Percentiles rank a stretch among this genome's conserved stretches.
Conservation (phyloP, 83 land plant genomes). For the Thuja plicata region DNA sequence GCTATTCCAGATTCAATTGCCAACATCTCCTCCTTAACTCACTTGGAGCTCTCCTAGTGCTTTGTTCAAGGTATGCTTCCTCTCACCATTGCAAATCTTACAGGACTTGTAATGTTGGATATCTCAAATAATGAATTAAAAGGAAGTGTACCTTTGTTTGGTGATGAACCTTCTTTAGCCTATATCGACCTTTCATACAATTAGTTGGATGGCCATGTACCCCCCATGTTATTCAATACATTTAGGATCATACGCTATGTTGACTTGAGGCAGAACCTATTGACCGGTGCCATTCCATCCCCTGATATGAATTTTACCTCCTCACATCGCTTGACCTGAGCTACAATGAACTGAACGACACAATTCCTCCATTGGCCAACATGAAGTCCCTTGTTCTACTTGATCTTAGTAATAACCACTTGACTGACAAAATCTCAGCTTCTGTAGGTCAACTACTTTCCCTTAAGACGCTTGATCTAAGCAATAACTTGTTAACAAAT, state of each 20-base stretch:
- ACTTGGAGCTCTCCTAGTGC: not conserved
- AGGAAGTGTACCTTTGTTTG: not conserved
- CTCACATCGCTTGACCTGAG: conserved; percentile 36
- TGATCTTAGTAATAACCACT: conserved; percentile 44
- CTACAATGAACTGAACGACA: conserved; percentile 39
- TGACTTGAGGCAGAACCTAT: not conserved
- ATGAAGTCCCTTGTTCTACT: conserved; percentile 36
- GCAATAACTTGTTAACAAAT: too few relatives aligned
- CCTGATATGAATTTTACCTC: not conserved
- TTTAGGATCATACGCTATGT: not conserved
- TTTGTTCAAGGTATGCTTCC: not conserved
- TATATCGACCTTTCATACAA: not conserved
- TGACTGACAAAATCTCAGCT: conserved; percentile 43
- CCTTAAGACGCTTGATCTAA: too few relatives aligned
- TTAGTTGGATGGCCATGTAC: not conserved
- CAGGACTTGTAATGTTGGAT: not conserved
- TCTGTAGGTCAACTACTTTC: too few relatives aligned
- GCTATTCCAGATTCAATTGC: not conserved
- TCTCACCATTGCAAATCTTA: not conserved
- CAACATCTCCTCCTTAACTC: not conserved
- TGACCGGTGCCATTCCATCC: not conserved
- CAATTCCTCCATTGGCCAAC: conserved; percentile 40
- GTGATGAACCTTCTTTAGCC: not conserved
- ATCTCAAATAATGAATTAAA: not conserved
- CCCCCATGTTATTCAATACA: not conserved